A percentile compares a stretch with the other conserved stretches of the same genome.
Conservation (phyloP, 441 rosid species). For the Capsella rubella region DNA sequence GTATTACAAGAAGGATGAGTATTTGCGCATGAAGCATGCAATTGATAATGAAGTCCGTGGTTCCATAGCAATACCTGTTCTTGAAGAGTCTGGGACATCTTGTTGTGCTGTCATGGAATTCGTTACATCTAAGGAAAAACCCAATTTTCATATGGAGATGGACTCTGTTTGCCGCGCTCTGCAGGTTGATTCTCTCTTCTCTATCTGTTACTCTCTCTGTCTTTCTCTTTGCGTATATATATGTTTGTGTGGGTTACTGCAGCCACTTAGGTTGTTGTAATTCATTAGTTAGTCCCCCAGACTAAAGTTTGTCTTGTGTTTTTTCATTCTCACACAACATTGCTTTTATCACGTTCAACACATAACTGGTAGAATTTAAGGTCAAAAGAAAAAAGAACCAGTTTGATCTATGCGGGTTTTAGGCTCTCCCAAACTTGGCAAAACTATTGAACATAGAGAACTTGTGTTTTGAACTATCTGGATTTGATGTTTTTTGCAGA, state of each 20-base stretch:
- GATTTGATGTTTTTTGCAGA: conserved; percentile 36
- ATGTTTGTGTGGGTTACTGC: conserved; percentile 20
- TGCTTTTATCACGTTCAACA: conserved; percentile 7
- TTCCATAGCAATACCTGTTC: conserved; percentile 85
- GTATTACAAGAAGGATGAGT: conserved; percentile 72
- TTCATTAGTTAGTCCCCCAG: background rate
- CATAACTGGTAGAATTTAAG: background rate
- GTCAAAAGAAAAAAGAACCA: background rate
- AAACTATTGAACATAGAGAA: conserved; percentile 21
- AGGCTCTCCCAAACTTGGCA: conserved; percentile 25
- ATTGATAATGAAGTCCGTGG: conserved; percentile 74
- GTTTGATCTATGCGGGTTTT: background rate
- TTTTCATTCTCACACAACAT: background rate
- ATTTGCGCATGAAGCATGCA: conserved; percentile 71
- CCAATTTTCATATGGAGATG: conserved; percentile 78
- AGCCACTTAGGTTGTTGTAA: background rate
- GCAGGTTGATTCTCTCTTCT: conserved; percentile 54
- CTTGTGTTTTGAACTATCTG: conserved; percentile 30
- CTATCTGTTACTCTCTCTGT: background rate
- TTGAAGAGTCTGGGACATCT: conserved; percentile 54
- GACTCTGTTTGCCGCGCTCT: conserved; percentile 77
- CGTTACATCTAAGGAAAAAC: conserved; percentile 79
- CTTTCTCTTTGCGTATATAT: conserved; percentile 12
- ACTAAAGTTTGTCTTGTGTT: background rate
- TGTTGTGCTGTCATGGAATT: conserved; percentile 94